Conservation (phyloP, 352 stramenopile genomes). For the Phytophthora crassamura region DNA sequence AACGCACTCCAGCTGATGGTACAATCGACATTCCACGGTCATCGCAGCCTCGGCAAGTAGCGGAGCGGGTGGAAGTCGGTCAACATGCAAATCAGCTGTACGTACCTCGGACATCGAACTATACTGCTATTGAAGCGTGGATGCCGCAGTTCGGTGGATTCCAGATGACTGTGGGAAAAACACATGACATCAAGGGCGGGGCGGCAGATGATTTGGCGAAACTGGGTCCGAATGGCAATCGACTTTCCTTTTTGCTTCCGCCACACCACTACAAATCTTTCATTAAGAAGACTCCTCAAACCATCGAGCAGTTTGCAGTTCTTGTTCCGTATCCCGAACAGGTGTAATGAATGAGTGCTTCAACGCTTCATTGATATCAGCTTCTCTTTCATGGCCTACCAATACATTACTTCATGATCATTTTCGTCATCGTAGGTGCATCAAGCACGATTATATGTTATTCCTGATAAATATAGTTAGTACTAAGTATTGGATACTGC, state of each 20-base stretch:
- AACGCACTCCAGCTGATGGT: conserved; percentile 12
- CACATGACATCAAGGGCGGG: conserved; percentile 28
- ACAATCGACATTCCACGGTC: conserved; percentile 31
- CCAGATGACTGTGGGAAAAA: conserved; percentile 41
- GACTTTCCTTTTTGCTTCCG: conserved; percentile 43
- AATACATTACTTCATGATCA: too few relatives aligned
- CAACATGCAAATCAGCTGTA: conserved; percentile 19
- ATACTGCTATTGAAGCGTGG: conserved; percentile 42
- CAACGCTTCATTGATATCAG: too few relatives aligned
- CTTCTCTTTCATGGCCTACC: too few relatives aligned
- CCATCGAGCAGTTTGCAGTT: conserved; percentile 39
- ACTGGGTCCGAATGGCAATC: conserved; percentile 40
- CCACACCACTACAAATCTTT: conserved; percentile 43
- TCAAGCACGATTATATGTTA: too few relatives aligned
- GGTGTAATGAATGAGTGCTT: conserved; percentile 22
- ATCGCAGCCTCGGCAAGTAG: conserved; percentile 23
- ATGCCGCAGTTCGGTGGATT: conserved; percentile 41
- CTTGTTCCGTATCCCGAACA: conserved; percentile 40
- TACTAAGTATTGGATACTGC: too few relatives aligned
- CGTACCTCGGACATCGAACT: conserved; percentile 37
- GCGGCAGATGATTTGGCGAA: conserved; percentile 37
- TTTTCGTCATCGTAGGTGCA: too few relatives aligned
- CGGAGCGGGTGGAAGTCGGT: conserved; percentile 25
- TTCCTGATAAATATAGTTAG: too few relatives aligned
- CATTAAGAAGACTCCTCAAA: conserved; percentile 38